Percentiles rank a stretch among this genome's conserved stretches.
Evolutionary conservation across 345 rosid species (phyloP).

Genomic region (Xanthoceras sorbifolium): DNA sequence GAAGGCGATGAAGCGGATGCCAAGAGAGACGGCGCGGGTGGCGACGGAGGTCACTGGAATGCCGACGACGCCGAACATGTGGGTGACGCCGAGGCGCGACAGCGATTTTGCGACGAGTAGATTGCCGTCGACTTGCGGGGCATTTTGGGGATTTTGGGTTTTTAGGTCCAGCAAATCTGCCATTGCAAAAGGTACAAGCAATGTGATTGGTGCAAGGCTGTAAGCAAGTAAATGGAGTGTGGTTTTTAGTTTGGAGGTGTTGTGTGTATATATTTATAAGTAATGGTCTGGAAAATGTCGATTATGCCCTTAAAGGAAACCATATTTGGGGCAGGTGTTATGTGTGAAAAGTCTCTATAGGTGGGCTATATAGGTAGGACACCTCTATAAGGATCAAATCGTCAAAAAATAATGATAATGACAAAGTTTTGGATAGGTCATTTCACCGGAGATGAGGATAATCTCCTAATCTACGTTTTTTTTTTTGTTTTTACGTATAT

Average conservation of each 20-base stretch:
- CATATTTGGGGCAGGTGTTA: not conserved
- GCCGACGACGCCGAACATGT: slow-evolving; percentile 97
- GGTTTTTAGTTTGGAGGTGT: not conserved
- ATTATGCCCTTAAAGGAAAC: not conserved
- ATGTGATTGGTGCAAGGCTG: not conserved
- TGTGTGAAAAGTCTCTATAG: no score
- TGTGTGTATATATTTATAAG: not conserved
- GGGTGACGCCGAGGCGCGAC: slow-evolving; percentile 69
- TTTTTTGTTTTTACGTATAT: no score
- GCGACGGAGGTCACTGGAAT: slow-evolving; percentile 95
- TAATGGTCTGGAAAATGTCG: not conserved
- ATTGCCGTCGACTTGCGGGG: slow-evolving; percentile 66
- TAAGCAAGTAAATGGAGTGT: not conserved
- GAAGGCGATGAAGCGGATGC: slow-evolving; percentile 90
- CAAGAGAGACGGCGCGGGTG: slow-evolving; percentile 70
- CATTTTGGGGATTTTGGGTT: slow-evolving; percentile 11
- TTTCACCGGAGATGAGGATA: no score
- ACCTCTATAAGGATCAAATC: no score
- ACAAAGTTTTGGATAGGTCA: no score
- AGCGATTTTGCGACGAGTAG: slow-evolving; percentile 65
- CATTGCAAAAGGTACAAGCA: slow-evolving; percentile 13
- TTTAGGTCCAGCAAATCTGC: slow-evolving; percentile 26
- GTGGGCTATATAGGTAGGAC: no score
- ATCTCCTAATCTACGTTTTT: no score
- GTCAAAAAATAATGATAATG: no score